Percentiles rank a stretch among this genome's conserved stretches.
Conservation (phyloP, 1,139 yeast genomes). For the Yamadazyma buinensis region DNA sequence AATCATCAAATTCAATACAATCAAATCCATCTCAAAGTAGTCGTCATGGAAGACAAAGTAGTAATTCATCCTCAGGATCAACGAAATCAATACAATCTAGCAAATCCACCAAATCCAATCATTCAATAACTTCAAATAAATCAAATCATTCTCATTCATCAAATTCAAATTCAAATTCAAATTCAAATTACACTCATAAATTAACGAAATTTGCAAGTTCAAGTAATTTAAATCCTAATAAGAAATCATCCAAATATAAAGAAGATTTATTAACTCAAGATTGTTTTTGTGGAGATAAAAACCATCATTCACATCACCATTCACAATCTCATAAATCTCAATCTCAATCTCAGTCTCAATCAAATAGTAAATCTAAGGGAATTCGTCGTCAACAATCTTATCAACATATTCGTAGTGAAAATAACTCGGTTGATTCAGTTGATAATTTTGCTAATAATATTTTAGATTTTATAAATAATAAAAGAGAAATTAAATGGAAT, state of each 20-base stretch:
- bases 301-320: constrained; percentile 2
- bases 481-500: constrained; percentile 17
- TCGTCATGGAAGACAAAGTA: too few species aligned
- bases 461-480: constrained; percentile 16
- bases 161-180: background rate
- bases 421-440: constrained; percentile 16
- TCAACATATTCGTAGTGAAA: constrained; percentile 7
- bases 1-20: too few species aligned
- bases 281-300: constrained; percentile 14
- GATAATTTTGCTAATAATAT: constrained; percentile 17
- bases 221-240: constrained; percentile 3
- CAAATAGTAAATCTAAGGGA: background rate
- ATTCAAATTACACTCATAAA: background rate
- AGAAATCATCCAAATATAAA: constrained; percentile 8
- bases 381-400: constrained; percentile 5
- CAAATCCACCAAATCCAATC: background rate
- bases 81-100: background rate
- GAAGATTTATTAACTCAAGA: constrained; percentile 13
- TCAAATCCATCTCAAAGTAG: too few species aligned
- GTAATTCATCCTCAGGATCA: background rate
- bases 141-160: background rate
- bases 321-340: background rate
- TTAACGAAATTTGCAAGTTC: constrained; percentile 4
- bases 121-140: background rate
- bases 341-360: background rate